Conservation (phyloP, 2,329 filamentous ascomycete species). For the Leptographium lundbergii region DNA sequence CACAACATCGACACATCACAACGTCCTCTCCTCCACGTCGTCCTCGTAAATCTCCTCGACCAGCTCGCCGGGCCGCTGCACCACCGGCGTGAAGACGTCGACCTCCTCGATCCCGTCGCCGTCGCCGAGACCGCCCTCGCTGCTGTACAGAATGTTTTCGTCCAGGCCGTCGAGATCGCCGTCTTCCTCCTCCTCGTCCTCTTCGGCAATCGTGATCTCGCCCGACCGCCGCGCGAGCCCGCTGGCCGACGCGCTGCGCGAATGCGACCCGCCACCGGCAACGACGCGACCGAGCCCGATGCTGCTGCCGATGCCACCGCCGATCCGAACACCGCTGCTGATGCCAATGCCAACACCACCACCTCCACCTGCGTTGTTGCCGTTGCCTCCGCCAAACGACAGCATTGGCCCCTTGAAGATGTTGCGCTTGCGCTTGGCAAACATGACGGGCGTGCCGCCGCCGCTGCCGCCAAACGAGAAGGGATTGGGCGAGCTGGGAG, state of each 20-base stretch:
- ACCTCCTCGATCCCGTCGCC: constrained; percentile 44
- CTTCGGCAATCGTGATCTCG: constrained; percentile 61
- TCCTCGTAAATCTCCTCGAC: constrained; percentile 36
- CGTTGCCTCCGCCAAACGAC: constrained; percentile 30
- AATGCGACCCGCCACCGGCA: constrained; percentile 29
- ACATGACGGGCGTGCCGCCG: constrained; percentile 46
- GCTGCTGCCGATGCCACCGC: constrained; percentile 11
- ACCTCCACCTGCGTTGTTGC: constrained; percentile 2
- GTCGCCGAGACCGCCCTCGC: constrained; percentile 21
- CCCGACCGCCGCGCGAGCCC: constrained; percentile 55
- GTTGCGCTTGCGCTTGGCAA: constrained; percentile 69
- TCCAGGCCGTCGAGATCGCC: constrained; percentile 34
- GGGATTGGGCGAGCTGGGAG: constrained; percentile 41
- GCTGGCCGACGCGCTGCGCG: constrained; percentile 47
- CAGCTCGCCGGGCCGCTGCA: constrained; percentile 28
- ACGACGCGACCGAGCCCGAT: constrained; percentile 10
- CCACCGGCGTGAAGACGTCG: constrained; percentile 43
- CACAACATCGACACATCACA: not conserved
- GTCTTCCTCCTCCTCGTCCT: constrained; percentile 40
- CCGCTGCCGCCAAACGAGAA: constrained; percentile 30
- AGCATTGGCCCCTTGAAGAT: constrained; percentile 71
- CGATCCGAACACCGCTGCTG: not conserved
- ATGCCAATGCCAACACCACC: not conserved
- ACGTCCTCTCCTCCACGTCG: constrained; percentile 4
- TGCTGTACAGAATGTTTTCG: constrained; percentile 27